phyloP scores from a whole-genome alignment of 2,329 filamentous ascomycete genomes.

The Zalaria sp. region DNA sequence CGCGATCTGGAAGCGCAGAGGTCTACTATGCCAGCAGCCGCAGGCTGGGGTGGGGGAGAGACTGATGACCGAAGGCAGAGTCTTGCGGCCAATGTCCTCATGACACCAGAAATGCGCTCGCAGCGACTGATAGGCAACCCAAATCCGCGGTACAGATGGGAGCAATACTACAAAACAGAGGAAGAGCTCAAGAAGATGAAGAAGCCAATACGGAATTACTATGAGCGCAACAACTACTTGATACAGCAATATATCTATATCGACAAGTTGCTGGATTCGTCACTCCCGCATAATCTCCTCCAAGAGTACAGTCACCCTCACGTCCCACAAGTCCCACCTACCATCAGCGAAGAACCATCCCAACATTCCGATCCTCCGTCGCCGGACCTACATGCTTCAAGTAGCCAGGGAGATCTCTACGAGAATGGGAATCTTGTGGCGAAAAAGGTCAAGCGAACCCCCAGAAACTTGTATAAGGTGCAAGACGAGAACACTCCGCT shows the following conservation, averaged over 20 bases:
- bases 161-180: constrained; percentile 71
- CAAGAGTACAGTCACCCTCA: constrained; percentile 62
- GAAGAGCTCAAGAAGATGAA: constrained; percentile 60
- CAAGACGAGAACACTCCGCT: constrained; percentile 48
- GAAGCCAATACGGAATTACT: constrained; percentile 67
- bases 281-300: constrained; percentile 78
- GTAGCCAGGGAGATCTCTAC: neutral
- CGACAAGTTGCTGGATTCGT: constrained; percentile 78
- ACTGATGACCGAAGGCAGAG: constrained; percentile 26
- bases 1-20: constrained; percentile 7
- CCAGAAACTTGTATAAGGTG: constrained; percentile 71
- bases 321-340: constrained; percentile 46
- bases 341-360: constrained; percentile 55
- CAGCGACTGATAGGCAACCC: constrained; percentile 79
- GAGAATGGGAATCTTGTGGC: constrained; percentile 9
- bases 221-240: constrained; percentile 76
- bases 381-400: constrained; percentile 5
- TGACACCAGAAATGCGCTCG: constrained; percentile 57
- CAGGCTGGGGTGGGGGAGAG: constrained; percentile 15
- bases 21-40: neutral
- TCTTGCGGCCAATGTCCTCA: constrained; percentile 26
- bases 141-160: constrained; percentile 75
- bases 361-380: constrained; percentile 14
- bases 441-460: constrained; percentile 57
- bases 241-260: constrained; percentile 91